Base-by-base conservation (phyloP, 441 rosid genomes). In the Erysimum cheiri region DNA sequence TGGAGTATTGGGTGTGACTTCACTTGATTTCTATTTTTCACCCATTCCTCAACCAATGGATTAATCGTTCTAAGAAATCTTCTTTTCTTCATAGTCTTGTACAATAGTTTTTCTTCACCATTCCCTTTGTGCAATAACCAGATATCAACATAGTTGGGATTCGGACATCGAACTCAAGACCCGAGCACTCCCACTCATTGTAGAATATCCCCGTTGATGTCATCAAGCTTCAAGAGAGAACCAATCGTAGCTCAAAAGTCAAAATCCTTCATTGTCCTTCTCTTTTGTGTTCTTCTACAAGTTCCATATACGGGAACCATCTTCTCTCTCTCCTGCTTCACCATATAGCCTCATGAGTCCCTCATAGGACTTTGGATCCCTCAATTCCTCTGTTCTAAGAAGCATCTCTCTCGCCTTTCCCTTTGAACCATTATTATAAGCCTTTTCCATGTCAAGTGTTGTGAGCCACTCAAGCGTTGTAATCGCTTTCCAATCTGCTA, bases 141-240 rank as follows among this genome's bases (percentile, higher is more conserved):
- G 52, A 28, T 1, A 31, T 28, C 50, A 66, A 39, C 41, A 53
- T 66, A 0, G 31, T 28, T 5, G 70, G 61, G 13, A 66, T 29
- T 28, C 58, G 61, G 2, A 37, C 8, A 40, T 66, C 70, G 0
- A 53, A 66, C 17, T 52, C 70, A 28, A 66, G 60, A 39, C 40
- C 31, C 1, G 60, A 66, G 8, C 40, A 4, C 12, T 39, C 70
- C 61, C 60, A 66, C 13, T 53, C 52, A 1, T 40, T 53, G 50
- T 53, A 39, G 60, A 52, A 53, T 1, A 52, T 6, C 70, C 39
- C 60, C 24, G 50, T 48, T 26, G 70, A 28, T 3, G 9, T 65
- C 70, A 52, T 15, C 60, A 26, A 65, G 60, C 60, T 65, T 65
- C 70, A 65, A 52, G 48, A 52, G 49, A 37, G 69, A 64, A 6